Conservation (phyloP, 208 protist genomes). For the Novymonas esmeraldas region DNA sequence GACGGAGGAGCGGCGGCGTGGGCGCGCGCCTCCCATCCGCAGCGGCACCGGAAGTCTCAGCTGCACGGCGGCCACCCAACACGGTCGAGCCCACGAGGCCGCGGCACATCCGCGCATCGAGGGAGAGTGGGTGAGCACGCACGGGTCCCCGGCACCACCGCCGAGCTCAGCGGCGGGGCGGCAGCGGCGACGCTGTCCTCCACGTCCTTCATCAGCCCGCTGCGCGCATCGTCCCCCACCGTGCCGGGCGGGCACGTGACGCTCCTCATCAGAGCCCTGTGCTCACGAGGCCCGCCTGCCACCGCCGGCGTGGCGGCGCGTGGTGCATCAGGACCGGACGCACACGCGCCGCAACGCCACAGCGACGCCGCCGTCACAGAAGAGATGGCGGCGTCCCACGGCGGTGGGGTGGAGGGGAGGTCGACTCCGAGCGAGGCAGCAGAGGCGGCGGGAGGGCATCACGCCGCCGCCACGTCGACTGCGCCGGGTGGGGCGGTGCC, state of each 20-base stretch:
- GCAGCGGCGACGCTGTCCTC: background rate
- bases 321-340: background rate
- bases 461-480: background rate
- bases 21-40: background rate
- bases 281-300: background rate
- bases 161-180: background rate
- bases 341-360: background rate
- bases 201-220: background rate
- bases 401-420: too few relatives aligned
- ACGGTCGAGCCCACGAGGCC: background rate
- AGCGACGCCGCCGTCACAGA: background rate
- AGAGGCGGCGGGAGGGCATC: background rate
- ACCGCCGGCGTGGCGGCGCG: conserved; percentile 7
- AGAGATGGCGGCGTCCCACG: background rate
- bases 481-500: too few relatives aligned
- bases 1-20: background rate
- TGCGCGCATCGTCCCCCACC: background rate
- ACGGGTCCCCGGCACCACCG: background rate
- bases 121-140: background rate
- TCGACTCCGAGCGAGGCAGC: background rate
- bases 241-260: background rate
- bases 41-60: background rate
- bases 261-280: conserved; percentile 1
- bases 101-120: background rate
- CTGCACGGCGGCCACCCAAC: background rate